Conservation (phyloP, 2,329 filamentous ascomycete genomes). For the Penicillium sp. region DNA sequence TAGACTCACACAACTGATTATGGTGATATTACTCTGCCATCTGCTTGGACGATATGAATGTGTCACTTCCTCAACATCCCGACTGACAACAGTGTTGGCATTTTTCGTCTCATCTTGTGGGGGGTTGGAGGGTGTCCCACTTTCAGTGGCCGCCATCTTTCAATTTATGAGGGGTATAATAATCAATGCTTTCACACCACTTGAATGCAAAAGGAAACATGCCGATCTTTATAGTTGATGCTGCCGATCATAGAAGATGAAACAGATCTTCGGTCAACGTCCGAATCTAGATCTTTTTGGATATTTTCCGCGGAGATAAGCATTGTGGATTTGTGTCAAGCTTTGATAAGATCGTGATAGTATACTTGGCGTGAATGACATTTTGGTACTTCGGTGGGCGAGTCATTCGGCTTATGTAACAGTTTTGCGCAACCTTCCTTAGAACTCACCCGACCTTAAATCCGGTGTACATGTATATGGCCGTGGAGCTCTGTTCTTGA, state of each 20-base stretch:
- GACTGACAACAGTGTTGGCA: neutral
- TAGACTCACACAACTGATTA: slow-evolving; percentile 31
- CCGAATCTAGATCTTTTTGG: neutral
- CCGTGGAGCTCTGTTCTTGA: neutral
- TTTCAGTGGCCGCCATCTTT: neutral
- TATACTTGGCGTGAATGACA: too few relatives aligned
- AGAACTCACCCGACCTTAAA: too few relatives aligned
- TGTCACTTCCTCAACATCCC: slow-evolving; percentile 4
- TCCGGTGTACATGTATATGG: neutral
- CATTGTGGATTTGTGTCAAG: neutral
- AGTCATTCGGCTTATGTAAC: too few relatives aligned
- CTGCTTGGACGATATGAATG: slow-evolving; percentile 22
- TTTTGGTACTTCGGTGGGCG: too few relatives aligned
- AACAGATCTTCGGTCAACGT: too few relatives aligned
- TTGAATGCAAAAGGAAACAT: neutral
- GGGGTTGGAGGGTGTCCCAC: slow-evolving; percentile 2
- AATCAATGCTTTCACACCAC: too few relatives aligned
- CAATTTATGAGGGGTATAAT: neutral
- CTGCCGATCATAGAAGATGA: neutral
- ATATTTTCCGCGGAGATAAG: neutral
- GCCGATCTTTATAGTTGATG: neutral
- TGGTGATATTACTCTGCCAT: slow-evolving; percentile 32
- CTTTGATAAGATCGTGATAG: slow-evolving; percentile 4
- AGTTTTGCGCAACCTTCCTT: too few relatives aligned
- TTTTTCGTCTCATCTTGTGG: slow-evolving; percentile 14